Base-by-base conservation (phyloP, 73 alveolate species). In the Paramecium tetraurelia region DNA sequence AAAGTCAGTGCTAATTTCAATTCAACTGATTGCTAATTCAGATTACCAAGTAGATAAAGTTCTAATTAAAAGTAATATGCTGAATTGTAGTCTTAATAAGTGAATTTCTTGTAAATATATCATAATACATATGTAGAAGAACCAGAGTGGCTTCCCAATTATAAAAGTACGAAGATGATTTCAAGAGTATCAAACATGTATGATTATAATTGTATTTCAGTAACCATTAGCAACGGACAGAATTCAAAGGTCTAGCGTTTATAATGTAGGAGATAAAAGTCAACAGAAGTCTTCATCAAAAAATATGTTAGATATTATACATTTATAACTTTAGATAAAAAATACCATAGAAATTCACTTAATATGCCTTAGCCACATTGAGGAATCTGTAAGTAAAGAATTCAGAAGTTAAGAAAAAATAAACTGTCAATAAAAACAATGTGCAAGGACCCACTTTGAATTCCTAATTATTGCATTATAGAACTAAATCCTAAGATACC, bases 401-500 rank as follows among this genome's bases (percentile, higher is more conserved):
- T 75, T 29, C 58, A 5, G 87, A 63, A 3, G 24, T 22, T 8
- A 63, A 63, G 12, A 63, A 63, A 41, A 63, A 63, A 63, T 63
- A 12, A 16, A 18, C 69, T n/a, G 20, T 53, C 4, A 53, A 16
- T 12, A 0, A 50, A 22, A 63, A 63, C 24, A 14, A 33, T 27
- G 4, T 63, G 12, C 29, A 33, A 36, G 86, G 20, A 16, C 59
- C 86, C 2, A 72, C n/a, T 4, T 9, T 72, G 40, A 72, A 35
- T 33, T 8, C 57, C 5, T 72, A 80, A 80, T 48, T 31, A 35
- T 6, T 80, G 7, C 90, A 80, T 44, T 80, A 44, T 21, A 41
- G 90, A 44, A 80, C 90, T n/a, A 80, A 80, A 41, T 80, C 90
- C 10, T 6, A 33, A 9, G 90, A 80, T n/a, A n/a, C 90, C 5